Evolutionary conservation across 2,329 filamentous ascomycete genomes (phyloP).

Genomic region (Herpotrichia juniperi): DNA sequence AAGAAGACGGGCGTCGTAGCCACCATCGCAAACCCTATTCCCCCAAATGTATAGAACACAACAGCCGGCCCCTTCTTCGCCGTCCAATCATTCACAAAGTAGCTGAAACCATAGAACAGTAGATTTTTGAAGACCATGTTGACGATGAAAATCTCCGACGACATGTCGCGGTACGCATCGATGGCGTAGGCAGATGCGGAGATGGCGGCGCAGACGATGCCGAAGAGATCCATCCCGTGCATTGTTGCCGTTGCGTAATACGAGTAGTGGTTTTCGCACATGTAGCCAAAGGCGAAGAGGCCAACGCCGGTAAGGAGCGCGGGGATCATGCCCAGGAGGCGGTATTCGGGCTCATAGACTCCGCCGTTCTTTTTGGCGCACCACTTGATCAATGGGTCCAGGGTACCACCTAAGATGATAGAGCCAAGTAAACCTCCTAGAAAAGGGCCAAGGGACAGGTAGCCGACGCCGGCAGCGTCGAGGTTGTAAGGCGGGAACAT

Average conservation of each 20-base stretch:
- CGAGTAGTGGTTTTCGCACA: conserved; percentile 28
- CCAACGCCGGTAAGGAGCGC: conserved; percentile 43
- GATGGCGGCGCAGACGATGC: conserved; percentile 39
- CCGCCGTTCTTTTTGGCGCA: conserved; percentile 57
- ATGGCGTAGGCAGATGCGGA: conserved; percentile 44
- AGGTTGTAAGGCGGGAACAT: conserved; percentile 55
- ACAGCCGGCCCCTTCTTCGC: conserved; percentile 38
- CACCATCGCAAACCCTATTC: conserved; percentile 30
- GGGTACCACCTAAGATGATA: conserved; percentile 38
- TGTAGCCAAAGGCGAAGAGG: conserved; percentile 48
- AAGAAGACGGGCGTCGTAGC: conserved; percentile 38
- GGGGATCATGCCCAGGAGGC: conserved; percentile 48
- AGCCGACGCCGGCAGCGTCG: conserved; percentile 50
- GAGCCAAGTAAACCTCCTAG: conserved; percentile 46
- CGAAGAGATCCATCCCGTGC: conserved; percentile 42
- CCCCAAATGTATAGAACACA: conserved; percentile 49
- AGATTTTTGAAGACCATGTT: conserved; percentile 54
- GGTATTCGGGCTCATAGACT: conserved; percentile 62
- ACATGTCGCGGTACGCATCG: conserved; percentile 50
- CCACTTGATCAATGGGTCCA: conserved; percentile 48
- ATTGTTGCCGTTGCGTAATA: conserved; percentile 42
- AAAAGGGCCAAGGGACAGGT: conserved; percentile 50
- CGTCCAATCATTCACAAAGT: conserved; percentile 53
- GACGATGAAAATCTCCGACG: conserved; percentile 51
- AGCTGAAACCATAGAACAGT: conserved; percentile 51